Conservation (phyloP, 1,139 yeast genomes). For the Lodderomyces parapsilosis region DNA sequence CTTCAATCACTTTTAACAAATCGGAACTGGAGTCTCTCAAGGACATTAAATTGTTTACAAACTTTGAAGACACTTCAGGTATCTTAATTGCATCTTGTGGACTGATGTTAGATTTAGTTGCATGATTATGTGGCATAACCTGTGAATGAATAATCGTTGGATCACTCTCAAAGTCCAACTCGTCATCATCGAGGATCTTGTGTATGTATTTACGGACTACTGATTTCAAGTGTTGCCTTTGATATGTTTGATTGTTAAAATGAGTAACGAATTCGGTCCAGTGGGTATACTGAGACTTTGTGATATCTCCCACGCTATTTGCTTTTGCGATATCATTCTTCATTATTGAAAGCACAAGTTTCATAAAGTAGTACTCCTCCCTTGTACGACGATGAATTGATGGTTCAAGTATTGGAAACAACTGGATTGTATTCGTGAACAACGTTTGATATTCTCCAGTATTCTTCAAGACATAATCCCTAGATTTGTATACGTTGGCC, state of each 20-base stretch:
- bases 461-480: slow-evolving; percentile 20
- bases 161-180: slow-evolving; percentile 72
- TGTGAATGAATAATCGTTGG: slow-evolving; percentile 63
- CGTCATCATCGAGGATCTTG: slow-evolving; percentile 54
- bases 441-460: slow-evolving; percentile 29
- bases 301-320: slow-evolving; percentile 31
- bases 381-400: slow-evolving; percentile 44
- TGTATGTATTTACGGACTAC: slow-evolving; percentile 53
- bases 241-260: slow-evolving; percentile 59
- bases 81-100: slow-evolving; percentile 79
- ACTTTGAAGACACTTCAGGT: slow-evolving; percentile 63
- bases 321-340: slow-evolving; percentile 40
- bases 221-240: slow-evolving; percentile 52
- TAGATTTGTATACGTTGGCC: slow-evolving; percentile 44
- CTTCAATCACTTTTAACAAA: slow-evolving; percentile 44
- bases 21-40: slow-evolving; percentile 72
- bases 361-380: slow-evolving; percentile 73
- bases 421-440: slow-evolving; percentile 46
- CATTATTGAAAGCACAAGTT: slow-evolving; percentile 56
- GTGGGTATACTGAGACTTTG: slow-evolving; percentile 31
- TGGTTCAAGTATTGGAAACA: slow-evolving; percentile 44
- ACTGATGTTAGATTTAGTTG: slow-evolving; percentile 30
- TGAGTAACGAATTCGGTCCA: slow-evolving; percentile 56
- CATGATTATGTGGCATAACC: slow-evolving; percentile 47
- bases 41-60: slow-evolving; percentile 70